Conservation (phyloP, 1,284 basidiomycete genomes). For the Cutaneotrichosporon sp. region DNA sequence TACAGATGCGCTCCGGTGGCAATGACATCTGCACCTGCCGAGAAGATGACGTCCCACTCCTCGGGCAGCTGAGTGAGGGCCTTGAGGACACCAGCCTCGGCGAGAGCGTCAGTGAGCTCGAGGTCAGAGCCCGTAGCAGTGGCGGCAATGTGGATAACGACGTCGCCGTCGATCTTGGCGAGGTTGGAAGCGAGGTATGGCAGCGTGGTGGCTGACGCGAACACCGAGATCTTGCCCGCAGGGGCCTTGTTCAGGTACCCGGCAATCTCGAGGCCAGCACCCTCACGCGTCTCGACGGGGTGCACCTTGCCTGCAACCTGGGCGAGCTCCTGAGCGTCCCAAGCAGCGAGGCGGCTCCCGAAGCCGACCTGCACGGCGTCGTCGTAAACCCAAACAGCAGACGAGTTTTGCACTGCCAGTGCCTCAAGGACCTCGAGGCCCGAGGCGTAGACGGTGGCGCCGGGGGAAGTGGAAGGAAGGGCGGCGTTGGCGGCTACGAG, state of each 20-base stretch:
- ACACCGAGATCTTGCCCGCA: conserved; percentile 46
- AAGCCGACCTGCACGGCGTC: conserved; percentile 50
- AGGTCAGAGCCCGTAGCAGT: conserved; percentile 63
- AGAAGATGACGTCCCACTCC: conserved; percentile 72
- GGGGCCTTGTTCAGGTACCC: conserved; percentile 66
- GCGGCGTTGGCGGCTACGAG: conserved; percentile 39
- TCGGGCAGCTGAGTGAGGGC: conserved; percentile 65
- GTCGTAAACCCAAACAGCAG: conserved; percentile 52
- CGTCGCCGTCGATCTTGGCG: conserved; percentile 62
- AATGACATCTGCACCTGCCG: conserved; percentile 73
- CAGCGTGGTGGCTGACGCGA: conserved; percentile 56
- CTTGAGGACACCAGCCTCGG: conserved; percentile 55
- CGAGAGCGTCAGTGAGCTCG: conserved; percentile 62
- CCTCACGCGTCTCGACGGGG: conserved; percentile 77
- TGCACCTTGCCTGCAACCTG: conserved; percentile 57
- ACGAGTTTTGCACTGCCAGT: conserved; percentile 44
- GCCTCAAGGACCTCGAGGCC: conserved; percentile 48
- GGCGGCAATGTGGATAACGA: conserved; percentile 75
- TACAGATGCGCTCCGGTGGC: conserved; percentile 61
- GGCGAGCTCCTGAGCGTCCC: conserved; percentile 27
- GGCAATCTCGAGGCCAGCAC: conserved; percentile 77
- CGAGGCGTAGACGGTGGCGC: conserved; percentile 43
- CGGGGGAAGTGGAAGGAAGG: conserved; percentile 38
- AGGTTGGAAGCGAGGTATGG: conserved; percentile 74
- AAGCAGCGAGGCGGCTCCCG: conserved; percentile 33